Evolutionary conservation across 202 grass and related monocot genomes (phyloP).

Genomic region (Bolboschoenoplectus hybrid): DNA sequence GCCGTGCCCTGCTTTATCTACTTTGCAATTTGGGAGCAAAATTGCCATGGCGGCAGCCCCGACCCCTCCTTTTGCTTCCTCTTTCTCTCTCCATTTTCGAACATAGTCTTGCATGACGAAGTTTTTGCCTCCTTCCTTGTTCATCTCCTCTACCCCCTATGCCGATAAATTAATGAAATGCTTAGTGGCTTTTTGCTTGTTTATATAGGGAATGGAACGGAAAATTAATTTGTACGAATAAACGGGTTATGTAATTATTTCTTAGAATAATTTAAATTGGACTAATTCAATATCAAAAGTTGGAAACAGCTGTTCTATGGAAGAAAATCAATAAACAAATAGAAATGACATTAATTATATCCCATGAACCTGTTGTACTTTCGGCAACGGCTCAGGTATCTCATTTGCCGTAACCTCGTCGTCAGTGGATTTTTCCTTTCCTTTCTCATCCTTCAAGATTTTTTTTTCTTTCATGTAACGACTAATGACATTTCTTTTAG

Average conservation of each 20-base stretch:
- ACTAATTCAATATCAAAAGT: background rate
- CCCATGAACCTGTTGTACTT: slow-evolving; percentile 1
- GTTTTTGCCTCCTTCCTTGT: slow-evolving; percentile 20
- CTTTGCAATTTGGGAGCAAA: background rate
- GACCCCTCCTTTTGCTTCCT: slow-evolving; percentile 21
- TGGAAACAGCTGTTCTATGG: slow-evolving; percentile 7
- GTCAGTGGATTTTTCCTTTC: background rate
- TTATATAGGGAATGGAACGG: background rate
- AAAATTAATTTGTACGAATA: background rate
- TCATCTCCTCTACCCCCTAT: background rate
- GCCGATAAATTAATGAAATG: background rate
- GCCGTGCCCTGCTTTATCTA: background rate
- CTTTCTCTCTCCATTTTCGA: slow-evolving; percentile 23
- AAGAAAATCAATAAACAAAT: background rate
- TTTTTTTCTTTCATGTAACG: background rate
- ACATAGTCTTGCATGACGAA: slow-evolving; percentile 22
- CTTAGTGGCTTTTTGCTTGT: background rate
- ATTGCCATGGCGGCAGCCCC: background rate
- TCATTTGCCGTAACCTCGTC: slow-evolving; percentile 6
- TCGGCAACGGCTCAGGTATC: background rate
- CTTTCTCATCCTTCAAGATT: background rate
- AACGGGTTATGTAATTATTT: background rate
- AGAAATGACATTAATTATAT: slow-evolving; percentile 10
- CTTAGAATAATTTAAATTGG: background rate
- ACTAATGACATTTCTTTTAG: background rate